Evolutionary conservation across 768 basidiomycete species (phyloP), one percentile per base, ranked within the genome.

Genomic region (Auriculariales sp.): DNA sequence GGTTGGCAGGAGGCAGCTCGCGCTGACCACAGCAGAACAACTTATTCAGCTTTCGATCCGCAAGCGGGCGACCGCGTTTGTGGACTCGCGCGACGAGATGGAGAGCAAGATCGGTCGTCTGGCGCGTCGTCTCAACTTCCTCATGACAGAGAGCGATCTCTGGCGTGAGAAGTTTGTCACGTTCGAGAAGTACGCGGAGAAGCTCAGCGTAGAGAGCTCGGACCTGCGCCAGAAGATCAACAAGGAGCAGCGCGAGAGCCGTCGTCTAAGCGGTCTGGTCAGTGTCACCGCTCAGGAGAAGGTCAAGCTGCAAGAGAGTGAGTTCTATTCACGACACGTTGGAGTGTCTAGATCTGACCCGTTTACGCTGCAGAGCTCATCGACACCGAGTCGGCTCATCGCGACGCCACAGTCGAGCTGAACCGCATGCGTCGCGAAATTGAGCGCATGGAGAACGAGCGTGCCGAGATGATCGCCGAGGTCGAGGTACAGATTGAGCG

Each of bases 111-210:
- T 92, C 55, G 90, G 88, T 28, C 78, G 89, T 34, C 72, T 91
- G 28, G 84, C 81, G 36, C 75, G 88, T 49, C 73, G 89, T 46
- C 75, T 92, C 55, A 90, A 90, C 67, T 92, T 90, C 71, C 70
- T 92, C 58, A 88, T 91, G 84, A 88, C 87, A 1, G 88, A 90
- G 64, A 80, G 79, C 4, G 87, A 90, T 58, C 66, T 90, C 44
- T 94, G 91, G 90, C 72, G 89, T 53, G 84, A 91, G 65, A 93
- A 92, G 61, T 94, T 94, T 57, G 85, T 92, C 47, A 83, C 85
- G 12, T 94, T 95, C 56, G 92, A 95, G 63, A 81, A 83, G 63
- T 92, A 93, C 60, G 91, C 92, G 6, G 91, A 93, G 68, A 83
- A 85, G 59, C 73, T 95, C 28, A 88, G 85, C 57, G 73, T 71